A percentile compares a stretch with the other conserved stretches of the same genome.
Conservation (phyloP, 2,329 filamentous ascomycete genomes). For the Phoma sp. region DNA sequence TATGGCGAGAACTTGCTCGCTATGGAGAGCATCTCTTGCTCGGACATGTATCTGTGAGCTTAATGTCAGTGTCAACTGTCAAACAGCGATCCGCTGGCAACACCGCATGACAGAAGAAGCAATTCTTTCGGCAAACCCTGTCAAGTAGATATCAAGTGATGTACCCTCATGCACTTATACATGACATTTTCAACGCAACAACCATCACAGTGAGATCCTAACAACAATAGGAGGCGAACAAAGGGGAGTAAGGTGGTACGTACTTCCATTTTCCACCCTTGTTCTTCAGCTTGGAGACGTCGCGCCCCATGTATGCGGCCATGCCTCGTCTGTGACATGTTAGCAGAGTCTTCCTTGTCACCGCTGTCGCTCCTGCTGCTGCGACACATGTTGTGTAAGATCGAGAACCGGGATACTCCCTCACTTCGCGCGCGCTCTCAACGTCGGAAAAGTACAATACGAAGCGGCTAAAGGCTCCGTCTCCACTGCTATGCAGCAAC, state of each 20-base stretch:
- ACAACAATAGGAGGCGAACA: background rate
- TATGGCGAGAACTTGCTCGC: conserved; percentile 85
- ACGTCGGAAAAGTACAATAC: background rate
- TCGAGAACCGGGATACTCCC: background rate
- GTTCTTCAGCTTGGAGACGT: conserved; percentile 82
- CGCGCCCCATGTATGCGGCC: conserved; percentile 83
- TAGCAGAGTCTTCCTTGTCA: conserved; percentile 15
- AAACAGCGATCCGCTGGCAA: background rate
- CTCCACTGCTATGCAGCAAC: conserved; percentile 1
- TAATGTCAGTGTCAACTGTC: background rate
- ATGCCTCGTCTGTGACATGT: conserved; percentile 71
- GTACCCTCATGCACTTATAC: background rate
- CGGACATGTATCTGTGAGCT: conserved; percentile 75
- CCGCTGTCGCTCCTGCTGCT: background rate
- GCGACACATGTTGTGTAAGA: background rate
- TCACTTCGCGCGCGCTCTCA: conserved; percentile 16
- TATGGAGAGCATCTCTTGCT: conserved; percentile 87
- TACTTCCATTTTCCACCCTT: conserved; percentile 87
- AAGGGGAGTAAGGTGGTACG: conserved; percentile 10
- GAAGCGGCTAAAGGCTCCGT: too few relatives aligned
- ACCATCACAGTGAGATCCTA: background rate
- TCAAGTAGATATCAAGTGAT: background rate
- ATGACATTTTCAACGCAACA: background rate
- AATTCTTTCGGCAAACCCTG: background rate
- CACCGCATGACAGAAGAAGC: background rate